Percentiles rank a stretch among this genome's conserved stretches.
Evolutionary conservation across 345 rosid genomes (phyloP).

Genomic region (Abelmoschus esculentus): DNA sequence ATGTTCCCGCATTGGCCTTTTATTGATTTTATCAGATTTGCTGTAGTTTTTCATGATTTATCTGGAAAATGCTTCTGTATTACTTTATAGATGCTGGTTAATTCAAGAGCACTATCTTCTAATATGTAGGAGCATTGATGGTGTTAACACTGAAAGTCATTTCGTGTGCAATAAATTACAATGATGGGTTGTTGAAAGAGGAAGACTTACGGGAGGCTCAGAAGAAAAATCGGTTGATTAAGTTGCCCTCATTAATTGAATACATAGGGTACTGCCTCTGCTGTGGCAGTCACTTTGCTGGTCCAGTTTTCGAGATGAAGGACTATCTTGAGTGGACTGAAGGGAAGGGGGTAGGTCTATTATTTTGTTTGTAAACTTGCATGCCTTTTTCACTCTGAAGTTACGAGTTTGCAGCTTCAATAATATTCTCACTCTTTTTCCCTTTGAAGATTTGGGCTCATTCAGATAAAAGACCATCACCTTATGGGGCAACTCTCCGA

Average conservation of each 20-base stretch:
- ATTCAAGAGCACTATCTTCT: neutral
- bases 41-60: neutral
- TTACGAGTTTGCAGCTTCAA: slow-evolving; percentile 81
- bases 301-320: neutral
- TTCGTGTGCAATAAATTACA: neutral
- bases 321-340: neutral
- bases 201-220: neutral
- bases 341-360: neutral
- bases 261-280: neutral
- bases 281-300: neutral
- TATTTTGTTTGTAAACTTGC: neutral
- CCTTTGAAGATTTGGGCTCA: neutral
- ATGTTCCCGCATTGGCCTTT: neutral
- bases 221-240: neutral
- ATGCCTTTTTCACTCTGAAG: neutral
- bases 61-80: neutral
- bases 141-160: neutral
- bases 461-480: neutral
- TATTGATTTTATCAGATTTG: neutral
- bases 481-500: neutral
- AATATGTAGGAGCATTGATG: neutral
- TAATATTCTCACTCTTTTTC: slow-evolving; percentile 26
- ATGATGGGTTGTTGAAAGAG: neutral
- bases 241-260: neutral
- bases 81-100: neutral